Evolutionary conservation across 163 green algal species (phyloP).

Genomic region (Scenedesmus sp.): DNA sequence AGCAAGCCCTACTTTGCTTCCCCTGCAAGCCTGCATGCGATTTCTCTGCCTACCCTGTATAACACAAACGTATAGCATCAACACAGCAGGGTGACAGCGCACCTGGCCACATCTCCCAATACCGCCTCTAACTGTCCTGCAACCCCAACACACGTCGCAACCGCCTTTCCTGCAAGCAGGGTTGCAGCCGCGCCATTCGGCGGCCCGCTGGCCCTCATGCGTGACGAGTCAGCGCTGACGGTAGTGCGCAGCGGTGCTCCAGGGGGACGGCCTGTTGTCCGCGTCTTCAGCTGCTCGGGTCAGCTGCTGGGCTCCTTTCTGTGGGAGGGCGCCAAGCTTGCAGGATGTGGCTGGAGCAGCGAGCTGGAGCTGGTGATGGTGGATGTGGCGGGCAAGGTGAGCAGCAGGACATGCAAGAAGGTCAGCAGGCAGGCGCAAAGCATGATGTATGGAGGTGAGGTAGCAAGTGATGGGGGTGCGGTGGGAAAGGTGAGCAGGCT

Average conservation of each 20-base stretch:
- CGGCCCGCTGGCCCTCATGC: conserved; percentile 86
- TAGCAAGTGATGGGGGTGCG: no score
- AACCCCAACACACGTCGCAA: not conserved
- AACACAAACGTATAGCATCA: no score
- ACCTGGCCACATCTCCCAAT: not conserved
- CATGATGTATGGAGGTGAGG: no score
- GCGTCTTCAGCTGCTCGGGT: not conserved
- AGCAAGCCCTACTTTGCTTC: not conserved
- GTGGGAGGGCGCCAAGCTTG: conserved; percentile 64
- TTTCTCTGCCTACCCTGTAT: not conserved
- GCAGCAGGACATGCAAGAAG: no score
- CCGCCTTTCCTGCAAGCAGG: conserved; percentile 57
- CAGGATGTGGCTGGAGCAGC: conserved; percentile 86
- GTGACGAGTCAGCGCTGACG: conserved; percentile 88
- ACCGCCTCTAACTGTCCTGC: not conserved
- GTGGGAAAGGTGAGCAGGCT: no score
- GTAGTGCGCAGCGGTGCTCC: conserved; percentile 41
- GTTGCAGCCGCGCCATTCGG: conserved; percentile 75
- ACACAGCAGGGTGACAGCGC: not conserved
- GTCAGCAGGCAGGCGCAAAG: no score
- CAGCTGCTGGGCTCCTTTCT: not conserved
- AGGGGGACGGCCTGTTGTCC: no score
- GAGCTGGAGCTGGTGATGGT: conserved; percentile 84
- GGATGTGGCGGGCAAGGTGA: conserved; percentile 70
- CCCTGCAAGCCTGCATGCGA: not conserved